A percentile compares a stretch with the other conserved stretches of the same genome.
Evolutionary conservation across 2,329 filamentous ascomycete genomes (phyloP).

Genomic region (Colletotrichum phormii): DNA sequence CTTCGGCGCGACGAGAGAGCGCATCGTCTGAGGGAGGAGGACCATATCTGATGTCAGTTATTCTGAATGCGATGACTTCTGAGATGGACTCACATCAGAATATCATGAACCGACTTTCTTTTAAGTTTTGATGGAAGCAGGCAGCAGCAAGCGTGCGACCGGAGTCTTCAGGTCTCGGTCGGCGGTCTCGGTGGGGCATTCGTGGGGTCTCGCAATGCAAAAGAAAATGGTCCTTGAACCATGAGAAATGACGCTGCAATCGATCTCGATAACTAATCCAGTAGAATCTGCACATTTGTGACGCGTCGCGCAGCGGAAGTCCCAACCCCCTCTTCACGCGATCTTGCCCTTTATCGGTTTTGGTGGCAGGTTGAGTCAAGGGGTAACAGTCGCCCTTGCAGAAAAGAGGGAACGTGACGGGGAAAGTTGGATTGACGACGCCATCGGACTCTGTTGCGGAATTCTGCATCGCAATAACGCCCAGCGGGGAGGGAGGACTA

Average conservation of each 20-base stretch:
- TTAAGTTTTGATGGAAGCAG: too few relatives aligned
- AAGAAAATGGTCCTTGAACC: background rate
- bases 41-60: constrained; percentile 39
- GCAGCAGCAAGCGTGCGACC: background rate
- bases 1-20: constrained; percentile 54
- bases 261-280: background rate
- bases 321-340: constrained; percentile 13
- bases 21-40: constrained; percentile 54
- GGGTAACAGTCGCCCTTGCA: constrained; percentile 27
- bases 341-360: constrained; percentile 22
- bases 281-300: background rate
- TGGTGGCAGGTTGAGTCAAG: constrained; percentile 36
- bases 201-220: background rate
- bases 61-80: too few relatives aligned
- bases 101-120: background rate
- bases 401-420: constrained; percentile 18
- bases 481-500: constrained; percentile 9
- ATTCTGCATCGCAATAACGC: constrained; percentile 18
- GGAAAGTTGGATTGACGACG: background rate
- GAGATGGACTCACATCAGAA: too few relatives aligned
- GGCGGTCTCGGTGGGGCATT: constrained; percentile 21
- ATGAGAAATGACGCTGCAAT: background rate
- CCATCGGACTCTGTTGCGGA: background rate
- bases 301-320: background rate
- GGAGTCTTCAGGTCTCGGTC: background rate